These are phyloP conservation scores for Boletus rubroflammeus DNA, from an alignment of 768 basidiomycete genomes.

Conservation along the genomic window DNA sequence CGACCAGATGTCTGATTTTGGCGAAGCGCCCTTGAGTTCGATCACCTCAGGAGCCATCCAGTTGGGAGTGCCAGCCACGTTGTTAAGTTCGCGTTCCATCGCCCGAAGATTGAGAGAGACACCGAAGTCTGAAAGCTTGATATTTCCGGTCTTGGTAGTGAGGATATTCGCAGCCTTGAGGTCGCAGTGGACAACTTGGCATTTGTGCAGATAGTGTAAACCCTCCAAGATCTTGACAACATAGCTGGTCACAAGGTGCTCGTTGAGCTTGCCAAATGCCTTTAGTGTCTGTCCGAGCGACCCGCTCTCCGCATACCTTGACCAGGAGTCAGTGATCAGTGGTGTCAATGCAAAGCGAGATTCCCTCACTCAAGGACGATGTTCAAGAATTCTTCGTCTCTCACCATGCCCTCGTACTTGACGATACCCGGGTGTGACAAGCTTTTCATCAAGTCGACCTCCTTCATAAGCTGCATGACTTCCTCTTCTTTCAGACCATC, in stretches of 20 bases:
- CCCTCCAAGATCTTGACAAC: slow-evolving; percentile 97
- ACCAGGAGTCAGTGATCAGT: slow-evolving; percentile 14
- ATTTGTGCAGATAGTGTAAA: slow-evolving; percentile 84
- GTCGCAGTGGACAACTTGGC: slow-evolving; percentile 94
- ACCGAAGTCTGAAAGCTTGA: slow-evolving; percentile 96
- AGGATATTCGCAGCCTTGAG: slow-evolving; percentile 98
- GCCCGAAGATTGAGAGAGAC: slow-evolving; percentile 94
- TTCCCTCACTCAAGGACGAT: slow-evolving; percentile 86
- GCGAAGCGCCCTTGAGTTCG: slow-evolving; percentile 88
- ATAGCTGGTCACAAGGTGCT: slow-evolving; percentile 86
- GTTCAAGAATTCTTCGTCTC: slow-evolving; percentile 84
- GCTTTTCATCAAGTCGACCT: slow-evolving; percentile 90
- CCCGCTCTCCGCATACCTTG: slow-evolving; percentile 93
- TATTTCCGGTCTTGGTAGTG: slow-evolving; percentile 96
- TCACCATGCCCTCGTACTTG: slow-evolving; percentile 94
- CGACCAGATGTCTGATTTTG: slow-evolving; percentile 94
- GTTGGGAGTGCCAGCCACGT: slow-evolving; percentile 92
- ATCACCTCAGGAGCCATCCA: slow-evolving; percentile 99
- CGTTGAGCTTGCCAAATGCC: slow-evolving; percentile 91
- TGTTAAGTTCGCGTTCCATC: slow-evolving; percentile 80
- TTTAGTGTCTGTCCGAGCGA: slow-evolving; percentile 91
- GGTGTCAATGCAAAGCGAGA: not conserved
- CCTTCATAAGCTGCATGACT: slow-evolving; percentile 85
- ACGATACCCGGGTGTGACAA: slow-evolving; percentile 94
- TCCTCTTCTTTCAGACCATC: slow-evolving; percentile 91